Base-by-base conservation (phyloP, 2,329 filamentous ascomycete species). In the Tolypocladium album region DNA sequence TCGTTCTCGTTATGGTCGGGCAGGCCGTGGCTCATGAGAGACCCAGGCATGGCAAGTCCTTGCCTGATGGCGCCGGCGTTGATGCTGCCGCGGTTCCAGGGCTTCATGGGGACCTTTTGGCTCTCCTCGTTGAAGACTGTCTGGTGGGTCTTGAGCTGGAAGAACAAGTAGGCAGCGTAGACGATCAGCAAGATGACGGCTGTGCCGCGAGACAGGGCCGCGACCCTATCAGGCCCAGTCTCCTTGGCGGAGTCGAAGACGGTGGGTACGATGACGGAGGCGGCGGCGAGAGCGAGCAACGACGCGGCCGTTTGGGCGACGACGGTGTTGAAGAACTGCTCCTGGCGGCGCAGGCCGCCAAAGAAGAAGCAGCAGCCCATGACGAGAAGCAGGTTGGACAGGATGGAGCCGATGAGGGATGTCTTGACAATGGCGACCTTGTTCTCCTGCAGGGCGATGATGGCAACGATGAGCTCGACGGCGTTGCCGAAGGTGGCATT, bases 401-500 rank as follows among this genome's bases (percentile, higher is more conserved):
- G 79, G 72, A 97, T 96, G 72, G 88, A 92, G 60, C 92, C 92
- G 63, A 97, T 90, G 36, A 97, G 79, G 0, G 92, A 97, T 0
- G 92, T 96, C 73, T 97, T 91, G 8, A 97, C 92, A 62, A 97
- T 95, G 40, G 88, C 77, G 31, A 95, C 84, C 73, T 96, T 84
- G 58, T 82, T 72, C 61, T 95, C 82, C 36, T 82, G 76, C 55
- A 97, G 76, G 1, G 92, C 92, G 66, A 96, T 89, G 66, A 97
- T 85, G 31, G 90, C 89, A 53, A 97, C 90, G 62, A 96, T 96
- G 67, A 96, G 76, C 70, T 96, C 91, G 62, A 95, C 90, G 5
- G 91, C 91, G 69, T 96, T 95, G 83, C 92, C 93, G 71, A 97
- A 97, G 2, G 88, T 89, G 8, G 92, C 92, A 69, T 97, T 97